Evolutionary conservation across 2,329 filamentous ascomycete genomes (phyloP), one percentile per base, ranked within the genome.

Genomic region (Apiospora malaysiana): DNA sequence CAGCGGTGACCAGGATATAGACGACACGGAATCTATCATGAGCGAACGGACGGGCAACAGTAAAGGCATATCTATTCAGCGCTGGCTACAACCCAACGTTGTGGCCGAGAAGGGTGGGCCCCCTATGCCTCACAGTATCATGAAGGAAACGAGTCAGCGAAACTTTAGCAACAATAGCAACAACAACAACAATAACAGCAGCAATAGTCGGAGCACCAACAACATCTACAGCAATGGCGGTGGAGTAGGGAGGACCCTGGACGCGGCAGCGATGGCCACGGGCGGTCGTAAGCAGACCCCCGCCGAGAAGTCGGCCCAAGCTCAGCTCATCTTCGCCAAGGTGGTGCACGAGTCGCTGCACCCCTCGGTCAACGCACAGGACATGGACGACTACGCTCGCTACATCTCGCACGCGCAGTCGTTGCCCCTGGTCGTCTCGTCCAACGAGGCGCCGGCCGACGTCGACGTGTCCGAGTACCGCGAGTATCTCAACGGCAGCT

Each of bases 331-430:
- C 0, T 92, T 98, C 66, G 92, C 92, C 23, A 92, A 97, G 78
- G 92, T 97, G 68, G 92, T 98, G 63, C 88, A 91, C 69, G 93
- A 95, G 79, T 96, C 94, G 6, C 87, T 98, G 63, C 93, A 97
- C 74, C 96, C 96, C 1, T 91, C 90, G 0, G 93, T 99, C 47
- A 92, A 89, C 9, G 82, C 87, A 9, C 87, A 89, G 49, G 95
- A 98, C 83, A 90, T 91, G 32, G 91, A 92, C 66, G 96, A 98
- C 79, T 99, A 99, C 79, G 88, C 91, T 71, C 90, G 92, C 32
- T 99, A 98, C 81, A 91, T 99, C 75, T 90, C 89, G 66, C 96
- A 99, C 78, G 95, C 96, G 1, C 91, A 97, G 70, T 95, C 92
- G 69, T 89, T 99, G 0, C 94, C 95, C 0, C 87, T 99, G 1